Evolutionary conservation across 495 filamentous ascomycete species (phyloP), one percentile per base, ranked within the genome.

Genomic region (Haplographium delicatum): DNA sequence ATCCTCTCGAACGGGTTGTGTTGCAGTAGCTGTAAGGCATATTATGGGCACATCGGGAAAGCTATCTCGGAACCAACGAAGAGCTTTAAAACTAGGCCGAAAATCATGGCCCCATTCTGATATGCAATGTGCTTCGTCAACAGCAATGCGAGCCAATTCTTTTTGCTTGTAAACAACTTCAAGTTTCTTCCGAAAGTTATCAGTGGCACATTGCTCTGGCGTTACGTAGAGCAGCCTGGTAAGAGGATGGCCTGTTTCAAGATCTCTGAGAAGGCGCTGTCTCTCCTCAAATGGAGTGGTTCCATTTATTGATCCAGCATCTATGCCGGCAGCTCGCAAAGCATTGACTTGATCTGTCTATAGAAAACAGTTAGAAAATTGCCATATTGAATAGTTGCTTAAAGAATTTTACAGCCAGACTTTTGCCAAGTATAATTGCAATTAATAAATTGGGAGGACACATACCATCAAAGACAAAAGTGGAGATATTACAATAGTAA

Each of bases 51-150:
- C 87, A 23, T 83, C 72, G 0, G 90, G 90, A 51, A 88, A 86
- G 18, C 80, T 80, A 23, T 76, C 72, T 52, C 85, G 88, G 71
- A 97, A 95, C 81, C 86, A 95, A 5, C 81, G 82, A n/a, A 97
- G 77, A 20, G 84, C 76, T 57, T 89, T 88, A 67, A 95, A 96
- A 26, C 89, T 84, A 15, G 85, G 86, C n/a, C 91, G 85, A 60
- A 97, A 97, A 65, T 97, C 91, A 63, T 97, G 91, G 15, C 91
- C 91, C 91, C 91, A 97, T 82, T 97, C 91, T 8, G 85, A 91
- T 55, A 97, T 95, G 64, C 91, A 96, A 63, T 97, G 91, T 11
- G 91, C 91, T 69, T 97, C 91, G 67, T 97, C 91, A 39, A 97
- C 83, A 37, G 84, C 91, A 56, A 97, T 80, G 8, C 91, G 81